Conservation (phyloP, 1,139 yeast genomes). For the Zygoascus hellenicus region DNA sequence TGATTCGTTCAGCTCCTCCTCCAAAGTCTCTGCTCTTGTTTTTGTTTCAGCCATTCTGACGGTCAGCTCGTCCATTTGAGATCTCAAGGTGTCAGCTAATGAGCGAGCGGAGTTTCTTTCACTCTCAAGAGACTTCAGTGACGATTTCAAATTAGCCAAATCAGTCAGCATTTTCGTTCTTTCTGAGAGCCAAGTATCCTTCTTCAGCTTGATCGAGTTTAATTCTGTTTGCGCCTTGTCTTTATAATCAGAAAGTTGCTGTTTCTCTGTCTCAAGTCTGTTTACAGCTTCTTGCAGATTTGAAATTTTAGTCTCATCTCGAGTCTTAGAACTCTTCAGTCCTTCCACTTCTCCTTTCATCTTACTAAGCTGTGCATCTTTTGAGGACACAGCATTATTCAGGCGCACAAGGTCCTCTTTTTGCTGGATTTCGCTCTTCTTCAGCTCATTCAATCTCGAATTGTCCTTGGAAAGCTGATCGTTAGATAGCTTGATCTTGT, state of each 20-base stretch:
- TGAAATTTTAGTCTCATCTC: conserved; percentile 26
- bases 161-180: conserved; percentile 20
- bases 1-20: conserved; percentile 74
- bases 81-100: conserved; percentile 32
- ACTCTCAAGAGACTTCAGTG: conserved; percentile 17
- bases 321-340: conserved; percentile 18
- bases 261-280: conserved; percentile 33
- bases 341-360: conserved; percentile 18
- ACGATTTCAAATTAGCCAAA: conserved; percentile 16
- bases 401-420: conserved; percentile 19
- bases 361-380: conserved; percentile 19
- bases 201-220: conserved; percentile 29
- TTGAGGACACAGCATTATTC: conserved; percentile 15
- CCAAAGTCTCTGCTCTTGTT: conserved; percentile 57
- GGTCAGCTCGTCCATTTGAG: conserved; percentile 72
- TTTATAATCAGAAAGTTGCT: conserved; percentile 40
- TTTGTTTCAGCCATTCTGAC: conserved; percentile 64
- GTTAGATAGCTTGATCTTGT: conserved; percentile 9
- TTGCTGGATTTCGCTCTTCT: conserved; percentile 1
- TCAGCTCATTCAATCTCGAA: conserved; percentile 8
- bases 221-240: conserved; percentile 42
- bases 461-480: conserved; percentile 12
- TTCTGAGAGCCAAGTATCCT: conserved; percentile 24
- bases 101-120: conserved; percentile 19
- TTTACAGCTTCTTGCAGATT: conserved; percentile 25